Evolutionary conservation across 2,329 filamentous ascomycete species (phyloP), one percentile per base, ranked within the genome.

Genomic region (Trichothecium roseum): DNA sequence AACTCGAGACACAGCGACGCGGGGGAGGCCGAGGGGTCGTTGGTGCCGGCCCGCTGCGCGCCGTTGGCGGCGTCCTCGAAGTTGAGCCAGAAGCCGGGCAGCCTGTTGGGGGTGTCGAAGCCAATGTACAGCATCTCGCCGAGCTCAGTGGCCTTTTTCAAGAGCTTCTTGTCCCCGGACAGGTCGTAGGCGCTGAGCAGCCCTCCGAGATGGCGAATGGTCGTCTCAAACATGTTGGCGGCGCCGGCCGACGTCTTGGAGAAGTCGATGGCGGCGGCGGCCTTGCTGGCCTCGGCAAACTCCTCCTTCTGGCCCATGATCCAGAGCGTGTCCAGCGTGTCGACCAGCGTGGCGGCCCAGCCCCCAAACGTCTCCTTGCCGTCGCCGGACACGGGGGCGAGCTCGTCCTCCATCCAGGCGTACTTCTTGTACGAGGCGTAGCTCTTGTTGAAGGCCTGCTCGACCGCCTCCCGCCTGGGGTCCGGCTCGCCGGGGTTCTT

Each of bases 1-100:
- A 81, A 72, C 45, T 81, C 76, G 13, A 81, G 58, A 37, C 62
- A 64, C 20, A 81, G 54, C 5, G 75, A 75, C 4, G 75, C 77
- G 30, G 74, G 57, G 44, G 37, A 43, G 9, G 48, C 46, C 14
- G 43, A 43, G 12, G 45, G 42, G 32, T 45, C 47, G 36, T 42
- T 39, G 4, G 66, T 49, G 47, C 71, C 66, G 3, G 58, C 53
- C 3, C 63, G 60, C 42, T 72, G 46, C 66, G 67, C 29, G 60
- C 55, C 39, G 64, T 68, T 4, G 18, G 46, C 51, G n/a, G 55
- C 55, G 9, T 46, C 38, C 3, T 43, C 34, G 37, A 49, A 81
- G 46, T 58, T 43, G 42, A 62, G 30, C 36, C 37, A 57, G 32
- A 46, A 53, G 32, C 43, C 42, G 7, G 68, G 68, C 50, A 73